Evolutionary conservation across 129 eudicot species (phyloP), one percentile per base, ranked within the genome.

Genomic region (sunflower (Helianthus annuus)): DNA sequence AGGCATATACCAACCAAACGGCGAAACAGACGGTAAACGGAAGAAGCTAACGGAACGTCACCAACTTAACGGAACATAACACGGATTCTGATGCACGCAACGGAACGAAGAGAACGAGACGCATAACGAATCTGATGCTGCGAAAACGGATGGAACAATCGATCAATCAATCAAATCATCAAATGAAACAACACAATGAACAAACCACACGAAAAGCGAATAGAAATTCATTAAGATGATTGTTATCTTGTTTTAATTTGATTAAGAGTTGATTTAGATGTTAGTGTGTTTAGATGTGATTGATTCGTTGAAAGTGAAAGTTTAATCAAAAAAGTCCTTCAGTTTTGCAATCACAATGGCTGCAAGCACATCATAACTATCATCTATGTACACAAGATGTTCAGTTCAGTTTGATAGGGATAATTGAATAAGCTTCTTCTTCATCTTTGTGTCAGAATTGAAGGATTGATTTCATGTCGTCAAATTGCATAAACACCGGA

Each of bases 261-360:
- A 19, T 77, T 70, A 10, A 24, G 17, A 22, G 62, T 77, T 60
- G 4, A 57, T 38, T 60, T 39, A 38, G 73, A 45, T 67, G 63
- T 75, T 58, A 45, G 4, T 51, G 24, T 56, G 62, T 56, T 56
- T 7, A 58, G 76, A 58, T 44, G 57, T 27, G 57, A 10, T 68
- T 10, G 24, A 7, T 34, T 22, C 7, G 66, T 48, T 52, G 72
- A 24, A 78, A 70, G 66, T 27, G 73, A 71, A 65, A 71, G 52
- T 71, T 71, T 10, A 71, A 63, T 78, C 80, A 72, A 78, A 45
- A 77, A 71, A 42, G 73, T 78, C 82, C 77, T 69, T 77, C 75
- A 76, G 71, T 77, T 77, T 77, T 77, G 64, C 64, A 45, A 78
- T 62, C 77, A 77, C 81, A 77, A 77, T 60, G 75, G 74, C 76